phyloP scores from a whole-genome alignment of 2,329 filamentous ascomycete genomes.

The Cercospora sp. region DNA sequence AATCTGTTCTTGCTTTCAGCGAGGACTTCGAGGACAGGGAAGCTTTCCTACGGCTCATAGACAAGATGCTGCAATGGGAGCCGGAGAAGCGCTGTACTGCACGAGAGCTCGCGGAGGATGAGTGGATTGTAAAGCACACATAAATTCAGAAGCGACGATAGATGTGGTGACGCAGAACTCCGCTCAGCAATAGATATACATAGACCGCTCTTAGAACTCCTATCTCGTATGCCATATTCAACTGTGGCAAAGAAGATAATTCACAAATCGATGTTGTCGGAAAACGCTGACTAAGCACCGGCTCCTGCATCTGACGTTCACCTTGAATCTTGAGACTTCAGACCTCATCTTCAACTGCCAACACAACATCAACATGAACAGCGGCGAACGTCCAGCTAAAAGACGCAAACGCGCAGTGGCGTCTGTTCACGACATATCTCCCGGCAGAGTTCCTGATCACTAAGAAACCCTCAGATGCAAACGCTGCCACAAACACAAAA shows the following conservation, averaged over 20 bases:
- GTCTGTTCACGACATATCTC: not conserved
- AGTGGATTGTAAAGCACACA: conserved; percentile 30
- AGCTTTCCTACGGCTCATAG: conserved; percentile 41
- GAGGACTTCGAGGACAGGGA: conserved; percentile 33
- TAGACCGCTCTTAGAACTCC: too few relatives aligned
- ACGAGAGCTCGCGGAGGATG: conserved; percentile 41
- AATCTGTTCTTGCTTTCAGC: not conserved
- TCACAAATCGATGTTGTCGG: not conserved
- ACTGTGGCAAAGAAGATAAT: too few relatives aligned
- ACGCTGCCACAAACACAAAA: conserved; percentile 34
- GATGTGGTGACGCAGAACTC: too few relatives aligned
- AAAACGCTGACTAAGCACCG: not conserved
- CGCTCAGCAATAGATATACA: too few relatives aligned
- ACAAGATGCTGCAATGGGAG: conserved; percentile 44
- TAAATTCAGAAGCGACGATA: too few relatives aligned
- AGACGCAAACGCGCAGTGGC: conserved; percentile 23
- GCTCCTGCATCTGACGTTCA: not conserved
- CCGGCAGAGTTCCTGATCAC: not conserved
- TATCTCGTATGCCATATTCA: too few relatives aligned
- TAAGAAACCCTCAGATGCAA: conserved; percentile 23
- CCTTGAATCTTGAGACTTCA: too few relatives aligned
- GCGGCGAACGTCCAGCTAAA: conserved; percentile 13
- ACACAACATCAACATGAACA: not conserved
- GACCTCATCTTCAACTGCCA: too few relatives aligned
- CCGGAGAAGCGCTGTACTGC: conserved; percentile 43